Evolutionary conservation across 139 green algal genomes (phyloP), one percentile per base, ranked within the genome.

Genomic region (Chlamydomonas sp.): DNA sequence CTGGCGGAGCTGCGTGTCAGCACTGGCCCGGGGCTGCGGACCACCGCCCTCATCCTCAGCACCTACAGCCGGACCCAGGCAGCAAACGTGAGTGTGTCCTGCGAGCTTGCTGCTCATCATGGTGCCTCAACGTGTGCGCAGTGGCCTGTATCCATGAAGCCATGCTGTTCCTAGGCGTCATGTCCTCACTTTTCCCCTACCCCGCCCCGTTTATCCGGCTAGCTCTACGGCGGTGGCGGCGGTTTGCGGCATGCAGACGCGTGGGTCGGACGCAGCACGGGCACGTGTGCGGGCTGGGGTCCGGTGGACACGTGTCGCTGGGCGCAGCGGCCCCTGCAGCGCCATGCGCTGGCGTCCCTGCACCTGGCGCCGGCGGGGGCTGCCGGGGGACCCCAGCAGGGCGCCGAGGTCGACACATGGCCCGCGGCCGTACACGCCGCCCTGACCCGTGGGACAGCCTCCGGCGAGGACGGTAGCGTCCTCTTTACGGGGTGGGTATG

Each of bases 1-100:
- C 82, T 86, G 60, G 59, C 20, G 17, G 60, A 79, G 71, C 71
- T 86, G 18, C 61, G 60, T 6, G 57, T n/a, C 71, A 86, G 82
- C 69, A 80, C 71, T 71, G 82, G 82, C 4, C 82, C 82, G 20
- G 82, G 63, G 60, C 71, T 86, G 59, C 82, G 61, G 18, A 86
- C 82, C 71, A 80, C 71, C 71, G 79, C 82, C 1, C 20, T 86
- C 60, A n/a, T 86, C 60, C 60, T 86, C 59, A 86, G 79, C 71
- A 9, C 71, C 1, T 86, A 86, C 71, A 49, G 31, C 49, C 18
- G 69, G 81, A 58, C 3, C 60, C 66, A 85, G 80, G 31, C 31
- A 49, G 31, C 31, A 49, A 49, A 49, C 80, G 31, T 59, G 67
- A 5, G 14, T 10, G n/a, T 12, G 64, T 16, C 17, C 67, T 15